Evolutionary conservation across 2,329 filamentous ascomycete genomes (phyloP), one percentile per base, ranked within the genome.

Genomic region (Calonectria naviculata): DNA sequence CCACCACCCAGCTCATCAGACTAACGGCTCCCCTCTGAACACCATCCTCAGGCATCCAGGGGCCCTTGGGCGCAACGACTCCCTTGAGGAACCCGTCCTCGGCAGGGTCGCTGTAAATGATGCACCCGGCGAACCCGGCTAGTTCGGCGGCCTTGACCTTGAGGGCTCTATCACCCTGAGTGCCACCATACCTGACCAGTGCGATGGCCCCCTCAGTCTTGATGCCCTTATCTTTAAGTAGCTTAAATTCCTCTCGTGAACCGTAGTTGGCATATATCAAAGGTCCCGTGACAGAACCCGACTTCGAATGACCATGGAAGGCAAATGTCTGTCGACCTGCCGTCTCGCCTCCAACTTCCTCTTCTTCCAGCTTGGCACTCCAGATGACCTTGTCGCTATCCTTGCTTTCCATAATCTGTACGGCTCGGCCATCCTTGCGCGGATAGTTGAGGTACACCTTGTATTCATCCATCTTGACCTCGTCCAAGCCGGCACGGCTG

Each of bases 371-470:
- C 73, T 89, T 89, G 15, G 96, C 97, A 68, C 92, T 89, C 95
- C 95, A 98, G 19, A 84, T 85, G 41, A 91, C 85, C 72, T 91
- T 84, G 36, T 86, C 82, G 17, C 34, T 24, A 2, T 88, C 92
- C 64, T 92, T 90, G 0, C 88, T 89, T 41, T 93, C 91, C 72
- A 98, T 86, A 62, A 99, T 94, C 72, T 95, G 92, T 44, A 99
- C 92, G 69, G 92, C 90, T 61, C 97, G 89, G 15, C 96, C 97
- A 71, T 90, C 92, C 31, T 89, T 85, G 73, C 88, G 93, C 0
- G 97, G 95, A 81, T 97, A 99, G 83, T 98, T 98, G 78, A 98
- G 86, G 81, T 98, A 98, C 19, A 97, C 95, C 77, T 93, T 89
- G 82, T 94, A 97, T 80, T 95, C 90, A 78, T 97, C 93, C 78